Percentiles rank a stretch among this genome's conserved stretches.
Evolutionary conservation across 31 red algal genomes (phyloP).

Genomic region (Porphyra umbilicalis): DNA sequence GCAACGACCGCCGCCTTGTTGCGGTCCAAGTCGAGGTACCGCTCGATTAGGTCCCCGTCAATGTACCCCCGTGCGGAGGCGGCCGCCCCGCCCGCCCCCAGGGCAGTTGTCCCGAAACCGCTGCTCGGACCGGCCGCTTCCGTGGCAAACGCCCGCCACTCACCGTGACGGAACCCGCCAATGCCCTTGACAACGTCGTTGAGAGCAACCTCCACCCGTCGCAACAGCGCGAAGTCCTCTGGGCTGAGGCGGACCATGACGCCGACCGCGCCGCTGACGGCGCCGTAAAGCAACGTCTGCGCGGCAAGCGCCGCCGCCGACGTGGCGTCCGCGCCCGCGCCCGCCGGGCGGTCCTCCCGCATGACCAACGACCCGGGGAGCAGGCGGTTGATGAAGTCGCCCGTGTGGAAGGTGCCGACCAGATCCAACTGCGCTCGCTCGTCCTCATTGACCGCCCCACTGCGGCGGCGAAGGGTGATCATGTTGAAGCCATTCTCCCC

Average conservation of each 20-base stretch:
- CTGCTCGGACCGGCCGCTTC: constrained; percentile 33
- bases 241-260: constrained; percentile 72
- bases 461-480: constrained; percentile 64
- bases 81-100: background rate
- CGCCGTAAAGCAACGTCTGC: constrained; percentile 83
- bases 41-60: constrained; percentile 99
- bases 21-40: constrained; percentile 79
- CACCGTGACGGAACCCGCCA: constrained; percentile 78
- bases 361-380: constrained; percentile 84
- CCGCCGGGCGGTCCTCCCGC: constrained; percentile 11
- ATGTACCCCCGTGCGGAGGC: constrained; percentile 58
- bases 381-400: constrained; percentile 81
- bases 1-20: constrained; percentile 75
- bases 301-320: constrained; percentile 16
- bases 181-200: constrained; percentile 74
- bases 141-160: constrained; percentile 72
- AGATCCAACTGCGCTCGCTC: constrained; percentile 72
- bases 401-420: constrained; percentile 89
- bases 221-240: constrained; percentile 68
- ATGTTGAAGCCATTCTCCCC: constrained; percentile 85
- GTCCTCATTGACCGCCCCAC: constrained; percentile 57
- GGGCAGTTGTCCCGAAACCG: background rate
- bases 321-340: background rate
- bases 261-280: constrained; percentile 85
- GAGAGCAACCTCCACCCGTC: constrained; percentile 80